A percentile compares a stretch with the other conserved stretches of the same genome.
Conservation (phyloP, 352 stramenopile species). For the Achlya hypogyna region DNA sequence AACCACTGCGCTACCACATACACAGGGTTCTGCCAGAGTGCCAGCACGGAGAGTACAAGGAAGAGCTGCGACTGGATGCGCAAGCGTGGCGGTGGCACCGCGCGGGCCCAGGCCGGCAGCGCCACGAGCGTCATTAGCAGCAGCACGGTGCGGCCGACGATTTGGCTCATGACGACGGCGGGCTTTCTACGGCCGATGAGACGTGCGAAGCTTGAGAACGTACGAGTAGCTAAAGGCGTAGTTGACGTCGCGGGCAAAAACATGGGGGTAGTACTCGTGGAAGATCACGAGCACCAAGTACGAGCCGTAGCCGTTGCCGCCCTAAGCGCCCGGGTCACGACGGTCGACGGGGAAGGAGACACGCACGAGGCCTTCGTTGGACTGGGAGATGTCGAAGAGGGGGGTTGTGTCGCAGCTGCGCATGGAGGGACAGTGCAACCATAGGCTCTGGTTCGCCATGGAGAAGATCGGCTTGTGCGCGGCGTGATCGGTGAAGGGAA, state of each 20-base stretch:
- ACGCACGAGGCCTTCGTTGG: slow-evolving; percentile 42
- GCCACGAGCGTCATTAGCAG: slow-evolving; percentile 48
- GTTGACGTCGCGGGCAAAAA: slow-evolving; percentile 46
- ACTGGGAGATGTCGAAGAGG: slow-evolving; percentile 66
- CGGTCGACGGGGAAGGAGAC: not conserved
- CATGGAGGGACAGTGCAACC: slow-evolving; percentile 44
- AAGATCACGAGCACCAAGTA: slow-evolving; percentile 57
- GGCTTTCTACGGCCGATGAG: slow-evolving; percentile 40
- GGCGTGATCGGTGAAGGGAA: slow-evolving; percentile 26
- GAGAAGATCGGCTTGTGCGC: slow-evolving; percentile 41
- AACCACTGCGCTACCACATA: slow-evolving; percentile 55
- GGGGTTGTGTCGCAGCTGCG: slow-evolving; percentile 37
- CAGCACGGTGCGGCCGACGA: slow-evolving; percentile 50
- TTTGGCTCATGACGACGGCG: slow-evolving; percentile 52
- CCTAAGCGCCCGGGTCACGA: slow-evolving; percentile 24
- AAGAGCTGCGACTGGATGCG: slow-evolving; percentile 67
- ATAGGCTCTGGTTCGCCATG: slow-evolving; percentile 70
- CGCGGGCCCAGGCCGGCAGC: slow-evolving; percentile 53
- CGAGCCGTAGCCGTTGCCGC: slow-evolving; percentile 46
- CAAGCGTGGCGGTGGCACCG: slow-evolving; percentile 43
- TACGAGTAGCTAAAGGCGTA: slow-evolving; percentile 82
- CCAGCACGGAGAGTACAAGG: slow-evolving; percentile 50
- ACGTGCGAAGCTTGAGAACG: not conserved
- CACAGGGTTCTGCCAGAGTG: slow-evolving; percentile 80
- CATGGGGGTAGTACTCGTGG: slow-evolving; percentile 64